These are phyloP conservation scores for Catharanthus roseus DNA, from an alignment of 257 asterid species.

Conservation along the genomic window DNA sequence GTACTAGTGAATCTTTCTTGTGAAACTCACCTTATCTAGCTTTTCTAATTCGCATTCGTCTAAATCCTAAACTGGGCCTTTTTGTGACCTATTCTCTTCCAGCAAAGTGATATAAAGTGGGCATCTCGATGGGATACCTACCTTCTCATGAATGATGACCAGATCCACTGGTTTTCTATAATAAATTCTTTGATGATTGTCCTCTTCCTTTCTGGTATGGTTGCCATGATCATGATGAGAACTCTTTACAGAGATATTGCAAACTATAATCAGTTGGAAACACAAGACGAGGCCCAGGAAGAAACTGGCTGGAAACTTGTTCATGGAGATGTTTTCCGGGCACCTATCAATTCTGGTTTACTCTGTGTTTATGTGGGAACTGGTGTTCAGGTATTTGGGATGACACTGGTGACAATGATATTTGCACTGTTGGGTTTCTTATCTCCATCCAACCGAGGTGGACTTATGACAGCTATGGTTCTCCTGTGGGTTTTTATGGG, in stretches of 20 bases:
- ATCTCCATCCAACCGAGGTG: slow-evolving; percentile 88
- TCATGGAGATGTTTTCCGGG: slow-evolving; percentile 78
- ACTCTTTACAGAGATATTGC: slow-evolving; percentile 83
- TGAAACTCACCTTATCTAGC: not conserved
- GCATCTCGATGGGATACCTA: slow-evolving; percentile 95
- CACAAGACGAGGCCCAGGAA: slow-evolving; percentile 92
- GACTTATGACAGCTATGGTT: slow-evolving; percentile 93
- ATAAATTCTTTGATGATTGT: slow-evolving; percentile 89
- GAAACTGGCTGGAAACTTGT: slow-evolving; percentile 95
- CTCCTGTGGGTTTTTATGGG: slow-evolving; percentile 94
- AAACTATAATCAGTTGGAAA: slow-evolving; percentile 78
- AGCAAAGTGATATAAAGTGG: slow-evolving; percentile 85
- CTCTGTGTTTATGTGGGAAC: slow-evolving; percentile 82
- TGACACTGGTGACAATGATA: slow-evolving; percentile 87
- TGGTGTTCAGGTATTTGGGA: slow-evolving; percentile 70
- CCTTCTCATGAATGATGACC: slow-evolving; percentile 92
- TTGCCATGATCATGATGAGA: slow-evolving; percentile 97
- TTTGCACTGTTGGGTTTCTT: slow-evolving; percentile 79
- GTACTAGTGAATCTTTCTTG: slow-evolving; percentile 4
- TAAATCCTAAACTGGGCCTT: not conserved
- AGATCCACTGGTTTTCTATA: slow-evolving; percentile 91
- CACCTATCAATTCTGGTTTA: slow-evolving; percentile 62
- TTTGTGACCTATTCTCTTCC: slow-evolving; percentile 18
- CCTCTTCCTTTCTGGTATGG: slow-evolving; percentile 92
- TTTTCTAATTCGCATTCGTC: not conserved